These are phyloP conservation scores for Metschnikowia similis DNA, from an alignment of 805 yeast species.

Conservation along the genomic window DNA sequence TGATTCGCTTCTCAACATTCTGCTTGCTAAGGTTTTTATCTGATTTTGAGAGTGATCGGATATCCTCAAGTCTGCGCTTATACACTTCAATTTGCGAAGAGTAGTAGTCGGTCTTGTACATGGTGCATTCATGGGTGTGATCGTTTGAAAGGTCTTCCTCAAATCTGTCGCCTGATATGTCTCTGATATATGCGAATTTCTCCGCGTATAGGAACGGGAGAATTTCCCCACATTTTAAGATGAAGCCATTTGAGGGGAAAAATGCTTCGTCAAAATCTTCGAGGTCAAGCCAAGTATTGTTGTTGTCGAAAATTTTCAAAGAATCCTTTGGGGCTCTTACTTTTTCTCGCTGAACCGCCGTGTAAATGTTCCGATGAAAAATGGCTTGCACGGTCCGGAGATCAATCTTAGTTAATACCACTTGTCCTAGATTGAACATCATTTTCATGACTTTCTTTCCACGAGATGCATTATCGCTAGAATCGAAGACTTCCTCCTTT, in stretches of 20 bases:
- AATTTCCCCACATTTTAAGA: conserved; percentile 43
- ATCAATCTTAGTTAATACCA: conserved; percentile 53
- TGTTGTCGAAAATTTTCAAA: conserved; percentile 48
- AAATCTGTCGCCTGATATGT: conserved; percentile 35
- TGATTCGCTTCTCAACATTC: conserved; percentile 9
- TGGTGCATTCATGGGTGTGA: conserved; percentile 27
- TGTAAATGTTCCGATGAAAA: conserved; percentile 34
- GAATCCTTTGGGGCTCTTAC: conserved; percentile 6
- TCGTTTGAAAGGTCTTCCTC: conserved; percentile 20
- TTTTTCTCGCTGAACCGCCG: conserved; percentile 3
- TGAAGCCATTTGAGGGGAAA: conserved; percentile 32
- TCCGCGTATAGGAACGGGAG: conserved; percentile 66
- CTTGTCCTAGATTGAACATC: conserved; percentile 65
- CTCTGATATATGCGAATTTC: conserved; percentile 62
- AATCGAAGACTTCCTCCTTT: conserved; percentile 31
- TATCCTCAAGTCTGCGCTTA: conserved; percentile 23
- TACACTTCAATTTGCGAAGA: conserved; percentile 26
- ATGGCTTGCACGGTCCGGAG: conserved; percentile 51
- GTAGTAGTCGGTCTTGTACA: conserved; percentile 24
- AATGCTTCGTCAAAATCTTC: conserved; percentile 60
- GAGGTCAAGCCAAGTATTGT: conserved; percentile 57
- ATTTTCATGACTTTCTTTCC: conserved; percentile 50
- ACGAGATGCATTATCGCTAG: conserved; percentile 43
- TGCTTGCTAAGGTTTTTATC: conserved; percentile 3
- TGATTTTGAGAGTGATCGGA: conserved; percentile 15